Percentiles rank a stretch among this genome's conserved stretches.
Conservation (phyloP, 176 grass and related monocot genomes). For the Musa troglodytarum region DNA sequence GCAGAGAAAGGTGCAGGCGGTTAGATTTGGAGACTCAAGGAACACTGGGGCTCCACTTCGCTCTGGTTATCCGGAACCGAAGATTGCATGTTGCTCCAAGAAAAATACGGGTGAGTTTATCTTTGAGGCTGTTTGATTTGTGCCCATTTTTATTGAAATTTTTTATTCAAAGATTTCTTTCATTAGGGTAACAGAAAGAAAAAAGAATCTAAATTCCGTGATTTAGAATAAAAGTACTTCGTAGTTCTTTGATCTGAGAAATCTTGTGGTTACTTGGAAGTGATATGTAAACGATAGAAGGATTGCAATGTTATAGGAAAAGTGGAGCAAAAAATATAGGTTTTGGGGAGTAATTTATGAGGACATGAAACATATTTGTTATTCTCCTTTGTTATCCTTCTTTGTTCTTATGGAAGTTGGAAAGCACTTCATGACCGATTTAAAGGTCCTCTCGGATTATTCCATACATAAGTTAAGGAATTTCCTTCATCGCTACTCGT, state of each 20-base stretch:
- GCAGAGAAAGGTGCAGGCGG: not conserved
- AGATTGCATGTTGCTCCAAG: conserved; percentile 13
- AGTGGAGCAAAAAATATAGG: not conserved
- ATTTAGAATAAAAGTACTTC: not conserved
- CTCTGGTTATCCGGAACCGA: not conserved
- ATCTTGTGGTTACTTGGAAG: not conserved
- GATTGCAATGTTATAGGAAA: not conserved
- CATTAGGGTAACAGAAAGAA: not conserved
- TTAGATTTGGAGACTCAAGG: not conserved
- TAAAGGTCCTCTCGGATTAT: no score
- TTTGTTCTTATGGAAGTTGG: no score
- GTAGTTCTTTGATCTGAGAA: not conserved
- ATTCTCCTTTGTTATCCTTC: no score
- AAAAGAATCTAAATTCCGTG: not conserved
- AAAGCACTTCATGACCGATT: no score
- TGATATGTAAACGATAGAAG: not conserved
- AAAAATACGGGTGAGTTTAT: conserved; percentile 1
- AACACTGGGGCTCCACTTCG: not conserved
- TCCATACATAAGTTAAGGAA: no score
- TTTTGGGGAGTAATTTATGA: not conserved
- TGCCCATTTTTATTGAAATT: not conserved
- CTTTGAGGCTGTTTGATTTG: not conserved
- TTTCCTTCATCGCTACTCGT: not conserved
- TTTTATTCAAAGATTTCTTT: not conserved
- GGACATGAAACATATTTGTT: not conserved